Base-by-base conservation (phyloP, 1,284 basidiomycete species). In the Boletellus sp. region DNA sequence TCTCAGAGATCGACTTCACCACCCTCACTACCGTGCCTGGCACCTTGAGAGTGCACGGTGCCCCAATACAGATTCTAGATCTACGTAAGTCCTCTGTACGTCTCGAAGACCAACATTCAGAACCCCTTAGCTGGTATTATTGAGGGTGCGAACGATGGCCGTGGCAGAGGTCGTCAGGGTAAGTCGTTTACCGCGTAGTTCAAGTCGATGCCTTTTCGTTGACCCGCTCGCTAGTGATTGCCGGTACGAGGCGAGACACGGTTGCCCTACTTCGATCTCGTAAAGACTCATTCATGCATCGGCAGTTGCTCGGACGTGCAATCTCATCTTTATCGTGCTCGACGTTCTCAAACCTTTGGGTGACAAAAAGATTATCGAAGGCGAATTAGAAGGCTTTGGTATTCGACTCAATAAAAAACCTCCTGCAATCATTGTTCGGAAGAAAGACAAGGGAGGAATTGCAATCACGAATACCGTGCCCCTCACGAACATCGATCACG, bases 1-100 rank as follows among this genome's bases (percentile, higher is more conserved):
- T 89, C n/a, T 97, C 97, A 8, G 95, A 91, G 57, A 99, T 99
- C 67, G 96, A 99, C 70, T 99, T 99, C 75, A 99, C 97, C 2
- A 92, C 89, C 13, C 81, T 91, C 28, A 91, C 89, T 2, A 94
- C 91, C 30, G 95, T 99, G 2, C 97, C 97, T 8, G 97, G 97
- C 43, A 98, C 96, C 2, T 71, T 99, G 58, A 93, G 91, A 68
- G 91, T 97, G 1, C 91, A 93, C 58, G 93, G 93, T n/a, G 93
- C 94, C 36, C 91, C 91, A 35, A 92, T 97, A 63, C 89, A 92
- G 60, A 91, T 91, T 57, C 75, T 91, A 7, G 88, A 91, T 76
- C 72, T 94, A 54, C 90, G 88, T 89, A 64, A 66, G 88, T 76
- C 8, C 16, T 82, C 79, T 74, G 12, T 38, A 18, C 28, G 22